phyloP scores from a whole-genome alignment of 306 rosid species.

The Vigna mungo region DNA sequence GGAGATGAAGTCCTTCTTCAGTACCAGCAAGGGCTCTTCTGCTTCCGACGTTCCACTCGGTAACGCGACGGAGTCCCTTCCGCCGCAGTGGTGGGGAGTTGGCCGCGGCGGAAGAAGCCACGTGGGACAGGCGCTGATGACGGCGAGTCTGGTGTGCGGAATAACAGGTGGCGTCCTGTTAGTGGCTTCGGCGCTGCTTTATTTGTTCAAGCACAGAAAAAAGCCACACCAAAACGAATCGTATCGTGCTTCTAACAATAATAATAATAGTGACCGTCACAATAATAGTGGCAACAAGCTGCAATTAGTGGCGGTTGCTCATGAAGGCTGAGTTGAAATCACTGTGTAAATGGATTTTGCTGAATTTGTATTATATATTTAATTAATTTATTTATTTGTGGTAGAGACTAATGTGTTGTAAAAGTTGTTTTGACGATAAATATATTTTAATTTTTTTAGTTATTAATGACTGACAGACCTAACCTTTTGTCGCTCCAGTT shows the following conservation, averaged over 20 bases:
- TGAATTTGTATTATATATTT: constrained; percentile 1
- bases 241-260: neutral
- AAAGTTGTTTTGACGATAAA: too few relatives aligned
- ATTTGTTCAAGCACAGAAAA: constrained; percentile 53
- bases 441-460: neutral
- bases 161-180: constrained; percentile 75
- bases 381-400: too few relatives aligned
- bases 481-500: too few relatives aligned
- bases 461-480: too few relatives aligned
- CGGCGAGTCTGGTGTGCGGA: constrained; percentile 77
- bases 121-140: constrained; percentile 53
- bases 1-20: constrained; percentile 76
- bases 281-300: constrained; percentile 35
- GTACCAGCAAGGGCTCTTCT: constrained; percentile 47
- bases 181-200: constrained; percentile 64
- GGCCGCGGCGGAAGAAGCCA: constrained; percentile 42
- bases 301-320: constrained; percentile 41
- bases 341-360: constrained; percentile 26
- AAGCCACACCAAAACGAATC: constrained; percentile 38
- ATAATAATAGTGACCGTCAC: too few relatives aligned
- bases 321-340: neutral
- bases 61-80: constrained; percentile 47
- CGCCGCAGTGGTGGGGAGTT: constrained; percentile 58
- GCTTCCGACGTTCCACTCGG: constrained; percentile 51
- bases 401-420: too few relatives aligned